Base-by-base conservation (phyloP, 805 yeast genomes). In the Hyphopichia homilentoma region DNA sequence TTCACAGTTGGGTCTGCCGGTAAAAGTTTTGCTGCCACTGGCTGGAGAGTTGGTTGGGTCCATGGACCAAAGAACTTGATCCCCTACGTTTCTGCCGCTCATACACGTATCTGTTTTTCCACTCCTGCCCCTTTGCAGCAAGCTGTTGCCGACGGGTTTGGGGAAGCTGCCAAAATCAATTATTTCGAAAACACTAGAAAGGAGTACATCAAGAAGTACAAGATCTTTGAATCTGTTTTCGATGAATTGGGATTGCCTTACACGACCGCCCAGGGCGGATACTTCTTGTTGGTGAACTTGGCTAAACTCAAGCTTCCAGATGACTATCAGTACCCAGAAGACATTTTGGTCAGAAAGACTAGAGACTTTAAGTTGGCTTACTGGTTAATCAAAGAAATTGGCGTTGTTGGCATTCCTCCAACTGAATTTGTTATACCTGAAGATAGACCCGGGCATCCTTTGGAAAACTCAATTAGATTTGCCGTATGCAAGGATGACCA, bases 21-120 rank as follows among this genome's bases (percentile, higher is more conserved):
- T 42, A 93, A 93, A 60, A 79, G 96, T 0, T 93, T 93, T 65
- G 95, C 96, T n/a, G 96, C 96, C 27, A 93, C 98, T 8, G 98
- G 98, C 33, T 93, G 97, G 97, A 81, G 98, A 68, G 76, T 93
- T 33, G 98, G 98, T 34, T 93, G 95, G 94, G 73, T 90, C 23
- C 80, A 89, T 40, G 97, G 96, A 5, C 81, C 84, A 33, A 70
- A 84, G n/a, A 84, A 83, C 19, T 67, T 89, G 43, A 69, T 93
- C 48, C 79, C 82, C 44, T 86, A 84, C 52, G 95, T 81, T 4
- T 72, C 87, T 5, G 75, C 84, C 16, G 97, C 97, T 0, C 96
- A 93, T 59, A 87, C 96, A 2, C 76, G 98, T 60, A 90, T 93
- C 47, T 87, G 96, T 52, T 93, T 93, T 60, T 70, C 90, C 7